Conservation (phyloP, 176 grass and related monocot species). For the Chrysopogon serrulatus region DNA sequence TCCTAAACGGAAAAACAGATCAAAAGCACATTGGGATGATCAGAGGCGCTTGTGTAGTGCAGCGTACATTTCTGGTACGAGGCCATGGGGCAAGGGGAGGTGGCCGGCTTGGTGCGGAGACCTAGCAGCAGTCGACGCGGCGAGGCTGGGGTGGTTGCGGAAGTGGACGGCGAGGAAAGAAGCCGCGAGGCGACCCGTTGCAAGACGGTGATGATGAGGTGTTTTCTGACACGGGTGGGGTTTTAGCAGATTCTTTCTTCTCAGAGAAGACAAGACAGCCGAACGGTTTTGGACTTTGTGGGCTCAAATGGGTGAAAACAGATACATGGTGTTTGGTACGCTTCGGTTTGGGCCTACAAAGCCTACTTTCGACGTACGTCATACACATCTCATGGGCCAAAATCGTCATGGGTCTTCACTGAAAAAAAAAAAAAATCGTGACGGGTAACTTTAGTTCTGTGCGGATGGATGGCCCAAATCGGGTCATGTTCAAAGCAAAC, state of each 20-base stretch:
- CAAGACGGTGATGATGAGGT: neutral
- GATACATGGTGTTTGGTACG: too few species aligned
- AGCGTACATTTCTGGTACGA: neutral
- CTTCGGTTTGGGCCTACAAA: neutral
- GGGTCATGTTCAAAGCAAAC: neutral
- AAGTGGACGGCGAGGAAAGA: constrained; percentile 4
- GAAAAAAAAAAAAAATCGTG: too few species aligned
- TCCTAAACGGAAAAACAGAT: neutral
- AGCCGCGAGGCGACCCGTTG: neutral
- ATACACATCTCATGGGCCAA: neutral
- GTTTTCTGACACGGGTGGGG: neutral
- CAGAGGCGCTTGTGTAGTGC: neutral
- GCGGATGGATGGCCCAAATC: neutral
- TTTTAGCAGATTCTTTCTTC: constrained; percentile 28
- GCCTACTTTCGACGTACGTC: neutral
- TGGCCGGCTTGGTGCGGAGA: neutral
- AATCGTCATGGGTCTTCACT: neutral
- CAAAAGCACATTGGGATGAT: neutral
- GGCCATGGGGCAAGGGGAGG: neutral
- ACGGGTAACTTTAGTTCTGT: neutral
- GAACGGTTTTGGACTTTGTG: neutral
- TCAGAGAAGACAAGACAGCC: neutral
- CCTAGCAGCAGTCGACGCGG: neutral
- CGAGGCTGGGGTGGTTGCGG: neutral
- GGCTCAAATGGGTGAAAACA: too few species aligned